Evolutionary conservation across 2,329 filamentous ascomycete genomes (phyloP).

Genomic region (Balansia obtecta): DNA sequence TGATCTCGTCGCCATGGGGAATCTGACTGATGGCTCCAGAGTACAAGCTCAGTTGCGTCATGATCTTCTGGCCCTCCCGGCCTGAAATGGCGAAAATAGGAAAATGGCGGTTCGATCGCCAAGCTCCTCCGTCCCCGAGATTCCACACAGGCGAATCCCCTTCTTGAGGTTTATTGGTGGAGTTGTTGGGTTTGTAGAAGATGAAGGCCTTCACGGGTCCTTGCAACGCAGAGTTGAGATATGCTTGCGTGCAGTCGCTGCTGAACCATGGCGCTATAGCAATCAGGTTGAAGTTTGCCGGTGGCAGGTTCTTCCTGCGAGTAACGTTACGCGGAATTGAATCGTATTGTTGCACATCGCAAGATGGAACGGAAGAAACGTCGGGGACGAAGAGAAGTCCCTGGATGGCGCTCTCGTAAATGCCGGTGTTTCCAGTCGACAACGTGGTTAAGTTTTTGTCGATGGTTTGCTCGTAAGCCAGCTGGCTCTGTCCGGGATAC

Average conservation of each 20-base stretch:
- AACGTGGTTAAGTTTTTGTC: slow-evolving; percentile 59
- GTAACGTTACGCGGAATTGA: slow-evolving; percentile 68
- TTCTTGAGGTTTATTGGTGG: slow-evolving; percentile 50
- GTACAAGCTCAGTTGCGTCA: slow-evolving; percentile 61
- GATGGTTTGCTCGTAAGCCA: slow-evolving; percentile 41
- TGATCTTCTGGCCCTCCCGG: slow-evolving; percentile 50
- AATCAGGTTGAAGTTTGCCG: slow-evolving; percentile 59
- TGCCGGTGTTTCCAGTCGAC: slow-evolving; percentile 51
- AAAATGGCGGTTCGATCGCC: slow-evolving; percentile 58
- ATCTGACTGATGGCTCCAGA: slow-evolving; percentile 59
- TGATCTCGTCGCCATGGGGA: slow-evolving; percentile 45
- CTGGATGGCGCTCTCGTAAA: slow-evolving; percentile 48
- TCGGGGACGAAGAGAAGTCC: slow-evolving; percentile 81
- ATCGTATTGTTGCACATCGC: slow-evolving; percentile 47
- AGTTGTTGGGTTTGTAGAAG: slow-evolving; percentile 47
- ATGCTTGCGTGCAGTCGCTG: slow-evolving; percentile 58
- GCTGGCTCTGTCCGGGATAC: slow-evolving; percentile 21
- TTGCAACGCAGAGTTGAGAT: slow-evolving; percentile 47
- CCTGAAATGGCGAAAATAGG: slow-evolving; percentile 77
- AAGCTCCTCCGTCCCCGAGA: slow-evolving; percentile 55
- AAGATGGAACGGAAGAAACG: slow-evolving; percentile 44
- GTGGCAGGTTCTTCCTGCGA: slow-evolving; percentile 54
- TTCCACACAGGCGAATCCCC: slow-evolving; percentile 55
- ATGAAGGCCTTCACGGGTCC: slow-evolving; percentile 51
- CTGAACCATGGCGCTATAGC: slow-evolving; percentile 82